A percentile compares a stretch with the other conserved stretches of the same genome.
Evolutionary conservation across 768 basidiomycete species (phyloP).

Genomic region (Lactarius deliciosus): DNA sequence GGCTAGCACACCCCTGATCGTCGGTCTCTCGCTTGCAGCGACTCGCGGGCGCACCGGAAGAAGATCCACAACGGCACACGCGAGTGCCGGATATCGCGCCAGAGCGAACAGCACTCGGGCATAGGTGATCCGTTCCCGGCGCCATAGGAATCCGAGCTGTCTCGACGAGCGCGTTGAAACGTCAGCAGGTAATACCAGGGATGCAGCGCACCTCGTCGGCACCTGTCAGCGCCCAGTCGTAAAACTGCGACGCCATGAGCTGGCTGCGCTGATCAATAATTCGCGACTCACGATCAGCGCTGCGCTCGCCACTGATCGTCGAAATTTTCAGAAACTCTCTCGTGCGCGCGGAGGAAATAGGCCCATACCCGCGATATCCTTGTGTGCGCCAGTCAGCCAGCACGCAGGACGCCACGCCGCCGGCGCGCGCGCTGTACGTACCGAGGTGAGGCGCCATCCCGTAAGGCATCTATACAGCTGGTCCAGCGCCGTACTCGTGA

Average conservation of each 20-base stretch:
- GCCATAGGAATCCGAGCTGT: conserved; percentile 20
- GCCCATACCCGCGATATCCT: conserved; percentile 11
- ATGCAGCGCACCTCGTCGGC: conserved; percentile 10
- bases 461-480: not conserved
- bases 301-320: conserved; percentile 11
- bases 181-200: too few species aligned
- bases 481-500: not conserved
- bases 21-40: not conserved
- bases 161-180: not conserved
- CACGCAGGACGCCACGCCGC: too few species aligned
- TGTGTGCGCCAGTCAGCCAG: too few species aligned
- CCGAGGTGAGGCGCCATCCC: conserved; percentile 2
- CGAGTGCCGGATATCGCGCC: conserved; percentile 23
- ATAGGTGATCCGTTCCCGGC: not conserved
- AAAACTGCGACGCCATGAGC: conserved; percentile 5
- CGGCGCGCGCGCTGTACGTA: not conserved
- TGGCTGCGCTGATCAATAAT: not conserved
- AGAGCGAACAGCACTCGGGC: conserved; percentile 11
- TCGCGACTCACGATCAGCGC: conserved; percentile 14
- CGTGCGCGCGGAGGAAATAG: too few species aligned
- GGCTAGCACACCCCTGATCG: not conserved
- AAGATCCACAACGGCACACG: conserved; percentile 5
- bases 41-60: conserved; percentile 10
- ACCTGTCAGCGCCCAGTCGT: conserved; percentile 23
- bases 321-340: not conserved